Percentiles rank a stretch among this genome's conserved stretches.
Conservation (phyloP, 192 early-diverging fungal species). For the Coemansia reversa region DNA sequence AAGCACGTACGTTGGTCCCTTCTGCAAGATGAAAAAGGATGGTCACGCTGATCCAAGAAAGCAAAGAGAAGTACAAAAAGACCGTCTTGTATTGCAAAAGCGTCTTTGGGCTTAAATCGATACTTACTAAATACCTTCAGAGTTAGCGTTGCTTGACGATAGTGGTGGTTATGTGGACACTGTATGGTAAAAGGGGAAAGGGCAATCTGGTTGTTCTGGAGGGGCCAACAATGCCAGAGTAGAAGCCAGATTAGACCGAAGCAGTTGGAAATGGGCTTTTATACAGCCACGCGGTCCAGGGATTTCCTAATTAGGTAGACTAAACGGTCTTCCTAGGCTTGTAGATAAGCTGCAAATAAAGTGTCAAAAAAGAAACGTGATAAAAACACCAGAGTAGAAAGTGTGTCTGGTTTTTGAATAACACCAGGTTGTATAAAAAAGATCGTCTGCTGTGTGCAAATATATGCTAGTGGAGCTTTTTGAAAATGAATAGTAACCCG, state of each 20-base stretch:
- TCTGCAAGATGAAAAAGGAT: constrained; percentile 3
- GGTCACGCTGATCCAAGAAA: constrained; percentile 1
- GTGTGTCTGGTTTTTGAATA: constrained; percentile 7
- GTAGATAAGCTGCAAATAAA: not conserved
- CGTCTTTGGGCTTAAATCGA: not conserved
- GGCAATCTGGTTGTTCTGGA: constrained; percentile 1
- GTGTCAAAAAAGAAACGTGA: not conserved
- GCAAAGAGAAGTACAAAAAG: not conserved
- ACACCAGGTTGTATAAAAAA: not conserved
- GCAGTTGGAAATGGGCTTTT: not conserved
- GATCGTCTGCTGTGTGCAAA: constrained; percentile 1
- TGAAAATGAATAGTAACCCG: not conserved
- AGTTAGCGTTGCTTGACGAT: not conserved
- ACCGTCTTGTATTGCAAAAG: not conserved
- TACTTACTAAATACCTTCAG: not conserved
- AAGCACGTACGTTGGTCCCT: not conserved
- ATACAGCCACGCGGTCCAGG: not conserved
- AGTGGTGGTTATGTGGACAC: not conserved
- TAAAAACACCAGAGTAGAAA: constrained; percentile 1
- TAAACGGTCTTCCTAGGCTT: not conserved
- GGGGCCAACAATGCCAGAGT: not conserved
- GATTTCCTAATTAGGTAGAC: not conserved
- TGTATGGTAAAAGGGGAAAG: not conserved
- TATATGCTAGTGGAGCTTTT: constrained; percentile 1
- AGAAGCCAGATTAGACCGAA: constrained; percentile 3